Evolutionary conservation across 805 yeast genomes (phyloP).

Genomic region (Lachancea fermentati): DNA sequence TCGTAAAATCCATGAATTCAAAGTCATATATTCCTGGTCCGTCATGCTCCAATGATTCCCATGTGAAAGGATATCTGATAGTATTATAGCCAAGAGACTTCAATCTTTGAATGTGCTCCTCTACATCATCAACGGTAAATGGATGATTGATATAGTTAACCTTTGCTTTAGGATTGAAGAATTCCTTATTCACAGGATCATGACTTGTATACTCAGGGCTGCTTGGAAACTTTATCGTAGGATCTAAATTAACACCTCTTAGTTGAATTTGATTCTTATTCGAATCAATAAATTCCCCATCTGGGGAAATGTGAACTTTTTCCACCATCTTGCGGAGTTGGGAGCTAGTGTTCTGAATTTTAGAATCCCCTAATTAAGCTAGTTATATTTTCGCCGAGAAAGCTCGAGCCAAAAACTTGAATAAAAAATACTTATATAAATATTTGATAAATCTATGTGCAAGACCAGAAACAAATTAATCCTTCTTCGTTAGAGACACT

Average conservation of each 20-base stretch:
- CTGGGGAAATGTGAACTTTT: slow-evolving; percentile 32
- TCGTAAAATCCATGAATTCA: slow-evolving; percentile 65
- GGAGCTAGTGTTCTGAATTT: too few relatives aligned
- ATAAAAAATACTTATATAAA: background rate
- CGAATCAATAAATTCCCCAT: slow-evolving; percentile 54
- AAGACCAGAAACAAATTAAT: slow-evolving; percentile 3
- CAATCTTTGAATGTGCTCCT: slow-evolving; percentile 59
- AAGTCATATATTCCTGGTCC: slow-evolving; percentile 84
- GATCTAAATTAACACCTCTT: slow-evolving; percentile 79
- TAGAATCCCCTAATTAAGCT: too few relatives aligned
- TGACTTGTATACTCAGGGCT: slow-evolving; percentile 44
- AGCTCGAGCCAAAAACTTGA: too few relatives aligned
- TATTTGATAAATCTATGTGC: background rate
- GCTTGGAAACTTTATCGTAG: slow-evolving; percentile 64
- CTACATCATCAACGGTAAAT: slow-evolving; percentile 68
- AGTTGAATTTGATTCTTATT: slow-evolving; percentile 57
- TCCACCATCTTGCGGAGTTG: slow-evolving; percentile 18
- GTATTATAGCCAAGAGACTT: slow-evolving; percentile 79
- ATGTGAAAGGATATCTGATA: slow-evolving; percentile 68
- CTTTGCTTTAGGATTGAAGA: slow-evolving; percentile 63
- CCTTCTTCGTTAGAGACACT: slow-evolving; percentile 17
- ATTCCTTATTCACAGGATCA: slow-evolving; percentile 31
- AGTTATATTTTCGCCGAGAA: too few relatives aligned
- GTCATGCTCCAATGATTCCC: slow-evolving; percentile 89
- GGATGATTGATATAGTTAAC: slow-evolving; percentile 85